Percentiles rank a stretch among this genome's conserved stretches.
These are phyloP conservation scores for Talaromyces verruculosus DNA, from an alignment of 2,329 filamentous ascomycete genomes.

Conservation along the genomic window DNA sequence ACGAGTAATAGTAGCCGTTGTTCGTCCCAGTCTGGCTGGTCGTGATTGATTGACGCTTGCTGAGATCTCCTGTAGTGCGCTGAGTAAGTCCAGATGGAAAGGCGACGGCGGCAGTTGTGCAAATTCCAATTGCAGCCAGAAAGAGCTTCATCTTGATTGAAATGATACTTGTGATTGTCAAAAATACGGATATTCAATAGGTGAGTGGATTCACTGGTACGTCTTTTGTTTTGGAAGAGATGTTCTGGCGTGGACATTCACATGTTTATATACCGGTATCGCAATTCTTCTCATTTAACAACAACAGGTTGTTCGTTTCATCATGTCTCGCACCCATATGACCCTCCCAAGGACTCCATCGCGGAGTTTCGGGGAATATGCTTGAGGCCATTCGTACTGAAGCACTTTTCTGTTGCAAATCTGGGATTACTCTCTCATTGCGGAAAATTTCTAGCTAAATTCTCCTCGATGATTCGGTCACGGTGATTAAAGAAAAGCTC, in stretches of 20 bases:
- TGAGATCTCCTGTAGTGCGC: background rate
- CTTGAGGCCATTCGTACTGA: background rate
- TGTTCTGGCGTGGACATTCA: background rate
- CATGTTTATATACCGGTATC: background rate
- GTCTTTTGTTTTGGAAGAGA: background rate
- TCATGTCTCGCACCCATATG: background rate
- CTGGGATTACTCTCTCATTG: background rate
- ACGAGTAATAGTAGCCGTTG: slow-evolving; percentile 19
- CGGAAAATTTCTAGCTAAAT: background rate
- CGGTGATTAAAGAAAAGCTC: too few species aligned
- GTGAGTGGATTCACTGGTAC: background rate
- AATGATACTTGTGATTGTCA: background rate
- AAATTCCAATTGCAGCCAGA: background rate
- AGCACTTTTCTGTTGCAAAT: background rate
- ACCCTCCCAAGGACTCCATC: background rate
- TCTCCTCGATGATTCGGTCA: background rate
- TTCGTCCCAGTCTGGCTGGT: slow-evolving; percentile 10
- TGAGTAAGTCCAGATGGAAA: background rate
- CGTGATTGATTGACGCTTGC: slow-evolving; percentile 14
- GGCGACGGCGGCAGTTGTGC: background rate
- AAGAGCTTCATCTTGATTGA: background rate
- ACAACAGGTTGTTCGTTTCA: background rate
- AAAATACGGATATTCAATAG: too few species aligned
- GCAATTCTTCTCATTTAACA: background rate
- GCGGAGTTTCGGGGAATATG: background rate